These are phyloP conservation scores for Candida orba DNA, from an alignment of 805 yeast species.

Conservation along the genomic window DNA sequence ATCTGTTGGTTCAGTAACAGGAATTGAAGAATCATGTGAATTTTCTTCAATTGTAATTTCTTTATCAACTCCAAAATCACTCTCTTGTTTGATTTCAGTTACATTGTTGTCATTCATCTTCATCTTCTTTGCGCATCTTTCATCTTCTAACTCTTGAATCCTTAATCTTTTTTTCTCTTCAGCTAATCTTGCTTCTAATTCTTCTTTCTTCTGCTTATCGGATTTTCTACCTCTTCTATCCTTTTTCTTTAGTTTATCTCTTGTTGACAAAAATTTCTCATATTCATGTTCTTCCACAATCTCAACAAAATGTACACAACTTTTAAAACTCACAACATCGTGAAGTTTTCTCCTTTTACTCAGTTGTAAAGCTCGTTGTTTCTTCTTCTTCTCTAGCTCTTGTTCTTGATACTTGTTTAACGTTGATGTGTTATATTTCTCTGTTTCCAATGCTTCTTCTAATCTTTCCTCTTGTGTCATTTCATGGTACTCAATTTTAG, in stretches of 20 bases:
- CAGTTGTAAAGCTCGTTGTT: constrained; percentile 64
- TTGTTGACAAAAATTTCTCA: constrained; percentile 32
- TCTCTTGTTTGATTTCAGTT: neutral
- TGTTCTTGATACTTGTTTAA: constrained; percentile 75
- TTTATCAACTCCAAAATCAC: neutral
- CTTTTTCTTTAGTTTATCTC: constrained; percentile 35
- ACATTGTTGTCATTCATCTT: neutral
- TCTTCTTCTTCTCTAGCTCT: constrained; percentile 72
- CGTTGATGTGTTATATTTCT: constrained; percentile 64
- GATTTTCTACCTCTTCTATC: constrained; percentile 36
- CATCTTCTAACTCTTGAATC: constrained; percentile 16
- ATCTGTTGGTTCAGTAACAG: too few species aligned
- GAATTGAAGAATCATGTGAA: too few species aligned
- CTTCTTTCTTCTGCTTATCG: constrained; percentile 34
- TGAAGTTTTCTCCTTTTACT: constrained; percentile 56
- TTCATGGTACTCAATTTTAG: constrained; percentile 34
- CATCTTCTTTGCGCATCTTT: constrained; percentile 3
- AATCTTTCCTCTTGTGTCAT: constrained; percentile 37
- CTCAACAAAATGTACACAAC: constrained; percentile 43
- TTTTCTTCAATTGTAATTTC: neutral
- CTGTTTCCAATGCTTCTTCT: constrained; percentile 85
- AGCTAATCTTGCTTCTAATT: constrained; percentile 26
- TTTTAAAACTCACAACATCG: constrained; percentile 48
- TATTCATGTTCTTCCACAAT: constrained; percentile 59
- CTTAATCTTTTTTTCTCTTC: constrained; percentile 24